Evolutionary conservation across 2,329 filamentous ascomycete species (phyloP).

Genomic region (Catunica adiposa): DNA sequence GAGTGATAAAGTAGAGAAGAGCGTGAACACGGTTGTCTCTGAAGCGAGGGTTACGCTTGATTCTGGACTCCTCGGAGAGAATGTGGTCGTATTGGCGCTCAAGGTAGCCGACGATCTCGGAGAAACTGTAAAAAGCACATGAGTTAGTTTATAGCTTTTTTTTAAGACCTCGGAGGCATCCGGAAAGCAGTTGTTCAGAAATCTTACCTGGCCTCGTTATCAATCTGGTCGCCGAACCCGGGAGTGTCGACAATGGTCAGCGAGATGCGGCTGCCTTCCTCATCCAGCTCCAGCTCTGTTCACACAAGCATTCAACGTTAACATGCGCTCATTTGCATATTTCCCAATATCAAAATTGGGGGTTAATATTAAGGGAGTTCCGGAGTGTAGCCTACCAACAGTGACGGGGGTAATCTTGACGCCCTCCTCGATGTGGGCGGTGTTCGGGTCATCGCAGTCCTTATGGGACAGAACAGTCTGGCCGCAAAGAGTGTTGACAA

Average conservation of each 20-base stretch:
- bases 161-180: background rate
- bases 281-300: conserved; percentile 81
- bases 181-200: conserved; percentile 16
- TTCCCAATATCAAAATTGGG: background rate
- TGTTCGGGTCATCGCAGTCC: conserved; percentile 77
- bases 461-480: conserved; percentile 82
- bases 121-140: conserved; percentile 45
- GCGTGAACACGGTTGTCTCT: conserved; percentile 97
- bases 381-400: conserved; percentile 47
- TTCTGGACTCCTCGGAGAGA: conserved; percentile 95
- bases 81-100: conserved; percentile 99
- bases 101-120: conserved; percentile 93
- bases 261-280: conserved; percentile 95
- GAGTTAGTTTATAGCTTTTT: conserved; percentile 12
- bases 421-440: conserved; percentile 85
- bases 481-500: conserved; percentile 97
- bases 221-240: conserved; percentile 95
- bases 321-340: background rate
- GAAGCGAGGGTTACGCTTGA: conserved; percentile 99
- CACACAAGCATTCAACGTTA: background rate
- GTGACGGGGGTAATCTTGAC: conserved; percentile 98
- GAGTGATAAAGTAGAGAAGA: conserved; percentile 97
- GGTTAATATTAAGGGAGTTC: background rate
- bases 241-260: conserved; percentile 97
- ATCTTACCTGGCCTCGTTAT: conserved; percentile 84